Percentiles rank a stretch among this genome's conserved stretches.
phyloP scores from a whole-genome alignment of 2,329 filamentous ascomycete genomes.

The Pseudogymnoascus sp. region DNA sequence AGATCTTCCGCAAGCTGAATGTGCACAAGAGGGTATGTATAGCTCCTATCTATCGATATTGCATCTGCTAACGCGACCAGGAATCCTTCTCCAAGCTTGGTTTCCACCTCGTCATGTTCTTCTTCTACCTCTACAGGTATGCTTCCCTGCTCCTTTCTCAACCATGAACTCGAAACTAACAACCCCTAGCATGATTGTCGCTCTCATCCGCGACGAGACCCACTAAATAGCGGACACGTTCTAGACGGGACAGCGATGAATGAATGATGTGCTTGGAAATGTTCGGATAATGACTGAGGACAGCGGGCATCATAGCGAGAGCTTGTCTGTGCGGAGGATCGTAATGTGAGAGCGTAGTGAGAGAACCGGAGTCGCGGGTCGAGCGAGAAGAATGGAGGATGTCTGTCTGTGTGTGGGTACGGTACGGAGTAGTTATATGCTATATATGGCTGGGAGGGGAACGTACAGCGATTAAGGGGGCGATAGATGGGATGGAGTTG shows the following conservation, averaged over 20 bases:
- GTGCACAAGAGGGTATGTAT: slow-evolving; percentile 86
- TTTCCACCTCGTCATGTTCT: slow-evolving; percentile 99
- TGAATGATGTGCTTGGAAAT: slow-evolving; percentile 4
- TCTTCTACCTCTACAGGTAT: slow-evolving; percentile 93
- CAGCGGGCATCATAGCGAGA: slow-evolving; percentile 4
- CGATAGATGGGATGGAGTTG: slow-evolving; percentile 1
- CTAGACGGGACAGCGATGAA: slow-evolving; percentile 2
- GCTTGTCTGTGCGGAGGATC: slow-evolving; percentile 3
- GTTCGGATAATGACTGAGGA: slow-evolving; percentile 1
- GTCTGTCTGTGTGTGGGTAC: neutral
- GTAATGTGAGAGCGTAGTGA: neutral
- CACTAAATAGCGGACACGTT: slow-evolving; percentile 46
- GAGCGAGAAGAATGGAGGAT: neutral
- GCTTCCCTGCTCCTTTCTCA: too few species aligned
- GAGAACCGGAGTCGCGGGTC: neutral
- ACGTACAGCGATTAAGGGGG: neutral
- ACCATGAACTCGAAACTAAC: neutral
- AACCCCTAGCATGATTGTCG: slow-evolving; percentile 72
- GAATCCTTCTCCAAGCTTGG: slow-evolving; percentile 99
- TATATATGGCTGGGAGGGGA: neutral
- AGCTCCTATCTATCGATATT: neutral
- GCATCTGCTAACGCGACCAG: slow-evolving; percentile 36
- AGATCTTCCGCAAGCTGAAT: slow-evolving; percentile 98
- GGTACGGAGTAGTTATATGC: neutral
- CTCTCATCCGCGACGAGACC: slow-evolving; percentile 89